Evolutionary conservation across 75 land plant species (phyloP).

Genomic region (Sequoiadendron giganteum): DNA sequence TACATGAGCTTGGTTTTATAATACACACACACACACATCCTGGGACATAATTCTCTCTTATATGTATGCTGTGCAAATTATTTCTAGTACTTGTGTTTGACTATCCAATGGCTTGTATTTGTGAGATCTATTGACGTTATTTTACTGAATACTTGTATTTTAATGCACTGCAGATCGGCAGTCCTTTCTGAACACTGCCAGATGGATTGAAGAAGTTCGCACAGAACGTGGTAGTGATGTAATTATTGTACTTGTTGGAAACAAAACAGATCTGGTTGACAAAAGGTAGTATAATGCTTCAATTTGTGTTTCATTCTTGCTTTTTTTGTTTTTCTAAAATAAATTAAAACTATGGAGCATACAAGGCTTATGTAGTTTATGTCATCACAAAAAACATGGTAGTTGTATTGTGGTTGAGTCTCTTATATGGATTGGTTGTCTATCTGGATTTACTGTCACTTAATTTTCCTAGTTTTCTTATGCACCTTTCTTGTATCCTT

Average conservation of each 20-base stretch:
- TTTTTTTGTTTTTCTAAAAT: neutral
- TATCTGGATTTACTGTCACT: neutral
- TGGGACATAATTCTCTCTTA: neutral
- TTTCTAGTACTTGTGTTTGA: neutral
- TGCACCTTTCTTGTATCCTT: neutral
- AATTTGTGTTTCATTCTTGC: neutral
- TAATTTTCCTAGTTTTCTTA: neutral
- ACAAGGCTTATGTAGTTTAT: neutral
- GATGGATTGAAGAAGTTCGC: slow-evolving; percentile 71
- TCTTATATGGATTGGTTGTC: neutral
- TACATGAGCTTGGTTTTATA: neutral
- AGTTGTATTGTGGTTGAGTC: neutral
- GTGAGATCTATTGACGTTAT: neutral
- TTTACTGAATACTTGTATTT: neutral
- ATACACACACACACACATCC: neutral
- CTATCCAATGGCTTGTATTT: neutral
- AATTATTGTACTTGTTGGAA: slow-evolving; percentile 76
- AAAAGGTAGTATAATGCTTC: slow-evolving; percentile 41
- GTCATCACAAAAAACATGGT: neutral
- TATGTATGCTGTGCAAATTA: neutral
- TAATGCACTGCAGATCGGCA: slow-evolving; percentile 44
- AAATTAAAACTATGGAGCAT: neutral
- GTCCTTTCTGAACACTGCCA: slow-evolving; percentile 57
- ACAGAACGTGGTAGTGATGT: slow-evolving; percentile 79
- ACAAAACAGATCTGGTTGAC: slow-evolving; percentile 76